phyloP scores from a whole-genome alignment of 2,329 filamentous ascomycete genomes.

The Neopestalotiopsis clavispora region DNA sequence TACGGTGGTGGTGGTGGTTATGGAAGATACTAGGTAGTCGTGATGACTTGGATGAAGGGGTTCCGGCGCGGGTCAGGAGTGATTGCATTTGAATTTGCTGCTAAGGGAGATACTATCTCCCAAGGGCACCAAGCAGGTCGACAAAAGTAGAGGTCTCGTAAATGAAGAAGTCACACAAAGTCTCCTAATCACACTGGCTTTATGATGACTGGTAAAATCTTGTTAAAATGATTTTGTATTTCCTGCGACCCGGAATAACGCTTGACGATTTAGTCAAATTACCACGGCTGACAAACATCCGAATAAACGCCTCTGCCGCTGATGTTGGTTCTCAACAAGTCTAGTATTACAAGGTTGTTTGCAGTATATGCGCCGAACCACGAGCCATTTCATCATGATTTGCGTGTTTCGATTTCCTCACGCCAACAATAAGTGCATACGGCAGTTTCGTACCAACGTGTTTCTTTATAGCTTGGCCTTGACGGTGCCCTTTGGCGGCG shows the following conservation, averaged over 20 bases:
- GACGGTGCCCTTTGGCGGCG: conserved; percentile 44
- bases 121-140: too few species aligned
- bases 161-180: too few species aligned
- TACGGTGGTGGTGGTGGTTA: conserved; percentile 15
- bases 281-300: neutral
- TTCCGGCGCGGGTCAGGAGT: neutral
- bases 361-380: neutral
- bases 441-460: neutral
- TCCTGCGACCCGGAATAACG: neutral
- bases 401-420: neutral
- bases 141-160: too few species aligned
- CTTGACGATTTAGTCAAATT: neutral
- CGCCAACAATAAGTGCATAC: too few species aligned
- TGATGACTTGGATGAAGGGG: neutral
- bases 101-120: neutral
- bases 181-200: too few species aligned
- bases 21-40: neutral
- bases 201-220: too few species aligned
- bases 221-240: neutral
- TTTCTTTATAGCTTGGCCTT: conserved; percentile 38
- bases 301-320: neutral
- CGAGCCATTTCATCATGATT: neutral
- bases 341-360: neutral
- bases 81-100: neutral
- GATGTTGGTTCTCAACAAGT: neutral